These are phyloP conservation scores for Exophiala spinifera DNA, from an alignment of 2,329 filamentous ascomycete species.

Conservation along the genomic window DNA sequence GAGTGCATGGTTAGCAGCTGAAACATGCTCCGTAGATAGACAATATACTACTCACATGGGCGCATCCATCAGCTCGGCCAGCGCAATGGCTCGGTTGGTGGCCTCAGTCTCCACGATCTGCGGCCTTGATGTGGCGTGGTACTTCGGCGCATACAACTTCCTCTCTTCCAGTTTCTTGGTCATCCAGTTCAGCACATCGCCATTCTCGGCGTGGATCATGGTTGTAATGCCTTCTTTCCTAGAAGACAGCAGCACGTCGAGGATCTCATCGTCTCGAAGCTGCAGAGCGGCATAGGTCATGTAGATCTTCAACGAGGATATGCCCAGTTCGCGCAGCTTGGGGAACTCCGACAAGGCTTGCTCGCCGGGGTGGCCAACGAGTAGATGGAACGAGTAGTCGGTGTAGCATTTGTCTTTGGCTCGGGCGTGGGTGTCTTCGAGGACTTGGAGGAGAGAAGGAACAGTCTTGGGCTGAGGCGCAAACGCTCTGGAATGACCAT, in stretches of 20 bases:
- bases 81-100: constrained; percentile 44
- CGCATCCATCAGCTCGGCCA: constrained; percentile 50
- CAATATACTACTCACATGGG: constrained; percentile 39
- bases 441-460: constrained; percentile 43
- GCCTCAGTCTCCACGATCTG: constrained; percentile 50
- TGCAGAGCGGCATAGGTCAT: constrained; percentile 47
- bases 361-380: constrained; percentile 50
- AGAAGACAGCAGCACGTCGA: constrained; percentile 50
- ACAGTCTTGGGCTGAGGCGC: constrained; percentile 47
- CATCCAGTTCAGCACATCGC: constrained; percentile 46
- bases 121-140: constrained; percentile 47
- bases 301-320: constrained; percentile 46
- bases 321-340: constrained; percentile 38
- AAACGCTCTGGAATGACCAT: constrained; percentile 35
- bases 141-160: constrained; percentile 42
- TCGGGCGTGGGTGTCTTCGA: constrained; percentile 43
- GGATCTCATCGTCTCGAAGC: constrained; percentile 41
- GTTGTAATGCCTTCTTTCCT: constrained; percentile 47
- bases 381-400: constrained; percentile 54
- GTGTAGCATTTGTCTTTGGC: constrained; percentile 47
- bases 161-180: constrained; percentile 42
- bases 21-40: background rate
- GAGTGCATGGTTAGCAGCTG: background rate
- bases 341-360: constrained; percentile 43
- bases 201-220: constrained; percentile 51